Conservation (phyloP, 2,329 filamentous ascomycete species). For the Aspergillus glaucus region DNA sequence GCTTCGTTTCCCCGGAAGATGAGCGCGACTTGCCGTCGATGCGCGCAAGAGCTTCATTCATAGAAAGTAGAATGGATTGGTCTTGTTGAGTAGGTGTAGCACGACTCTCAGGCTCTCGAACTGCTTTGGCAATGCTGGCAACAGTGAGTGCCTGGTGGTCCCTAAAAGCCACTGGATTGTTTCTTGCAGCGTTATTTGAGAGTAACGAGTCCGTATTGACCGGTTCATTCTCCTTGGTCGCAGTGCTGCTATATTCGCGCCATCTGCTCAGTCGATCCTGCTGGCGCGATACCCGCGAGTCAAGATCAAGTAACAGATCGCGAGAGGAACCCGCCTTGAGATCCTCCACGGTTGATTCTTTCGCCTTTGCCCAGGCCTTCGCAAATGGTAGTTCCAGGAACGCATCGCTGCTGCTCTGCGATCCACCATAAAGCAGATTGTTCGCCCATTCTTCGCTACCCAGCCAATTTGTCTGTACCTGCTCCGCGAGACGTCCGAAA, state of each 20-base stretch:
- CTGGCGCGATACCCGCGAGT: slow-evolving; percentile 61
- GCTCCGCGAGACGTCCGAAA: slow-evolving; percentile 23
- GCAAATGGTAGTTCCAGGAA: slow-evolving; percentile 64
- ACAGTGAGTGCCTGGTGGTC: slow-evolving; percentile 35
- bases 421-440: slow-evolving; percentile 62
- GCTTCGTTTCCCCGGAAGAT: not conserved
- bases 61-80: slow-evolving; percentile 25
- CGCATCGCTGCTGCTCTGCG: slow-evolving; percentile 49
- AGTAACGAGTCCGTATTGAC: not conserved
- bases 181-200: not conserved
- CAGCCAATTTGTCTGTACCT: slow-evolving; percentile 68
- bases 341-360: slow-evolving; percentile 49
- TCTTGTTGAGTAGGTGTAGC: slow-evolving; percentile 21
- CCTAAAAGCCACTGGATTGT: slow-evolving; percentile 24
- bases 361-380: slow-evolving; percentile 63
- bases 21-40: slow-evolving; percentile 20
- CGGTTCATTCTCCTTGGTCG: not conserved
- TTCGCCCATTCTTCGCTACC: slow-evolving; percentile 70
- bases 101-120: slow-evolving; percentile 22
- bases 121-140: slow-evolving; percentile 30
- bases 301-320: slow-evolving; percentile 59
- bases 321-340: slow-evolving; percentile 14
- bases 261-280: slow-evolving; percentile 64
- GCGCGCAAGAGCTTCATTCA: slow-evolving; percentile 26
- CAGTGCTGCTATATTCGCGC: slow-evolving; percentile 56